phyloP scores from a whole-genome alignment of 495 filamentous ascomycete genomes.

The Xylaria sp. region DNA sequence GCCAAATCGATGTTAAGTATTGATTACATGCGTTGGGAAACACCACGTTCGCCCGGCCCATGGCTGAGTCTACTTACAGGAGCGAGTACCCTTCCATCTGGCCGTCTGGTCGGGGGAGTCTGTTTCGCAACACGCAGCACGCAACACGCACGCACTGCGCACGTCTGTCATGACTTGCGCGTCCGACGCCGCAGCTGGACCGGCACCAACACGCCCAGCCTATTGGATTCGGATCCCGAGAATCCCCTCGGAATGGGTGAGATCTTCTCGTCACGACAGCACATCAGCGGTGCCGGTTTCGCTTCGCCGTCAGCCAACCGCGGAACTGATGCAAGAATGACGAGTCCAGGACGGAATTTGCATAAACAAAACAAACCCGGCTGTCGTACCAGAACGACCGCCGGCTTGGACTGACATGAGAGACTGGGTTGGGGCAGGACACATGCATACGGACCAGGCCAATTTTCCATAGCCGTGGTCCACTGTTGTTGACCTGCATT shows the following conservation, averaged over 20 bases:
- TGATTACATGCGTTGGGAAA: neutral
- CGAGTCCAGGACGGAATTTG: constrained; percentile 2
- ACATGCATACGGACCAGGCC: neutral
- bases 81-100: neutral
- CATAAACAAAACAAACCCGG: too few relatives aligned
- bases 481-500: neutral
- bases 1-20: neutral
- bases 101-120: neutral
- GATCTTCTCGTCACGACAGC: constrained; percentile 16
- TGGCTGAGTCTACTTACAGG: constrained; percentile 2
- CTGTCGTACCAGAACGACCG: neutral
- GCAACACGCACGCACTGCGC: neutral
- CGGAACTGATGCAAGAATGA: constrained; percentile 18
- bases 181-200: neutral
- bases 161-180: neutral
- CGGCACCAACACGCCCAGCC: neutral
- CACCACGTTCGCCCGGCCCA: constrained; percentile 3
- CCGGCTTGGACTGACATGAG: neutral
- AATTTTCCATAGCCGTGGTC: neutral
- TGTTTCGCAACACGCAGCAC: neutral
- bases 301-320: neutral
- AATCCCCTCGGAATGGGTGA: neutral
- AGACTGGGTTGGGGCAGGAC: neutral
- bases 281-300: constrained; percentile 6
- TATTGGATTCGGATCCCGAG: neutral